Evolutionary conservation across 192 early-diverging fungal species (phyloP), one percentile per base, ranked within the genome.

Genomic region (Kickxella alabastrina): DNA sequence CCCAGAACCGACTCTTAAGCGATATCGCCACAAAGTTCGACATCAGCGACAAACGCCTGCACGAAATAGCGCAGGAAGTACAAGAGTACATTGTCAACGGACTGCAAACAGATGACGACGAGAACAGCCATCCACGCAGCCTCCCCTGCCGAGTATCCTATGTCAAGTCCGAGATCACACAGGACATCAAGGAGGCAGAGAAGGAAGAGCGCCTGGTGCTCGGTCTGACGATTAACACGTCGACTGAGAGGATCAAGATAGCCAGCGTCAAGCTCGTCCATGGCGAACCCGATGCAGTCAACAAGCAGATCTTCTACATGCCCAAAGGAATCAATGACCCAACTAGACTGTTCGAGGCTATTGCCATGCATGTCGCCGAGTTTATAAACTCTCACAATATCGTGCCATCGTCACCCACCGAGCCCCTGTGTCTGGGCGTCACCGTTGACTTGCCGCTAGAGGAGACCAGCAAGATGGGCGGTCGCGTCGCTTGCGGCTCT

Each of bases 361-460:
- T 92, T 54, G 91, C 90, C 13, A 86, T 86, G 3, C 82, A 83
- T 40, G 77, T 96, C 45, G 83, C 83, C 37, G 65, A 80, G 22
- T 95, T 96, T 77, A 65, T 92, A 24, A 65, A 74, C 49, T 26
- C 65, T 28, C 71, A 75, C 23, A 22, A 47, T 10, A 35, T 75
- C 3, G 52, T 29, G 3, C 24, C 44, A 0, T 26, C 29, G 4
- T 1, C 36, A 27, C 18, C 26, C 26, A 8, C 26, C 9, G 2
- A 48, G 3, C 28, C 38, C 4, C 23, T 43, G 26, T 27, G 36
- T 15, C 62, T 89, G 9, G 96, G 96, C 15, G 94, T 94, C 57
- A 93, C 93, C 1, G 93, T 98, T 68, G 90, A 89, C 17, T 90
- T 95, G 80, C 90, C 96, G 6, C 79, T 97, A 22, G 66, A 81